Conservation (phyloP, 2,329 filamentous ascomycete species). For the Cadophora gregata region DNA sequence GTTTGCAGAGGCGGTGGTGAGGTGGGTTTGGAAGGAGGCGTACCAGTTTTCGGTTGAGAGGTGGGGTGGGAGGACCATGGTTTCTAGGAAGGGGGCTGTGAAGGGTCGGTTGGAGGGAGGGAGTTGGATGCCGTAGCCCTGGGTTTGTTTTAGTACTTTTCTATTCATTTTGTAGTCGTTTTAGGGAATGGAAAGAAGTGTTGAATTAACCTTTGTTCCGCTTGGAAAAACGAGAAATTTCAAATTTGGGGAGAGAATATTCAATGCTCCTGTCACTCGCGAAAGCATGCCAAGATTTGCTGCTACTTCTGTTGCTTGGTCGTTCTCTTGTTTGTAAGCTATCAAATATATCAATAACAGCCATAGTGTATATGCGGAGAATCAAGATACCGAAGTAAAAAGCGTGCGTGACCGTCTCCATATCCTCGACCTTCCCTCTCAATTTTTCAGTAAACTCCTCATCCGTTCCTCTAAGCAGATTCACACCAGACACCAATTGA, state of each 20-base stretch:
- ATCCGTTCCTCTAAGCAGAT: neutral
- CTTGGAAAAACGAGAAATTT: slow-evolving; percentile 9
- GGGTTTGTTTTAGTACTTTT: too few species aligned
- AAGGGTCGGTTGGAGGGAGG: neutral
- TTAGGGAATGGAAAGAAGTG: neutral
- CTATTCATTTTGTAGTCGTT: too few species aligned
- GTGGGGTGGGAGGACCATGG: neutral
- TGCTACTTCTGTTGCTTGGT: neutral
- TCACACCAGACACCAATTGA: neutral
- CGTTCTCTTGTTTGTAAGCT: slow-evolving; percentile 1
- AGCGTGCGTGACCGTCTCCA: neutral
- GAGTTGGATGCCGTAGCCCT: neutral
- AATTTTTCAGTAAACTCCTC: neutral
- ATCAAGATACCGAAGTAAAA: neutral
- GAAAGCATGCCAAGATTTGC: slow-evolving; percentile 3
- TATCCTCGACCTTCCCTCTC: neutral
- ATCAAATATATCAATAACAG: neutral
- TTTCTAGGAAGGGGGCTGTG: neutral
- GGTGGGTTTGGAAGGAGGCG: neutral
- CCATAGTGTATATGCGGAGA: too few species aligned
- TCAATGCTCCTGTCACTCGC: neutral
- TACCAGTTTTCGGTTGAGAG: slow-evolving; percentile 8
- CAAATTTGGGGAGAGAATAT: neutral
- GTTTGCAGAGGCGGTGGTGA: neutral
- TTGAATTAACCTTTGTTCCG: neutral